Conservation (phyloP, 768 basidiomycete species). For the Exidia glandulosa region DNA sequence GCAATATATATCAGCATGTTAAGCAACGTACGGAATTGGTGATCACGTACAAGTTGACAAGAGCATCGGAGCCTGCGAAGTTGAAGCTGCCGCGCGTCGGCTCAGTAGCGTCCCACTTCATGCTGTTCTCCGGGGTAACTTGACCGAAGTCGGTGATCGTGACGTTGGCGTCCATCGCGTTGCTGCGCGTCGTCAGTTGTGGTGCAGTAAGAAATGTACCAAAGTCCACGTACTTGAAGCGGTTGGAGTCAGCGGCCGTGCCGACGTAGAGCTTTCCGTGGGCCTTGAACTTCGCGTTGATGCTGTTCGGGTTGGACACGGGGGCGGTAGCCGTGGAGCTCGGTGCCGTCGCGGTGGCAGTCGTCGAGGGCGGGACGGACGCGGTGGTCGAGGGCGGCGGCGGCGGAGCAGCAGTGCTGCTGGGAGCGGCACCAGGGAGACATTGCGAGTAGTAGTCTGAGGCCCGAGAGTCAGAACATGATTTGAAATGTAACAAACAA, state of each 20-base stretch:
- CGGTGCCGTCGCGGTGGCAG: conserved; percentile 19
- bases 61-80: conserved; percentile 8
- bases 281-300: not conserved
- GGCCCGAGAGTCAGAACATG: too few species aligned
- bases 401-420: too few species aligned
- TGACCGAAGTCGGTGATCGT: conserved; percentile 7
- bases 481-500: too few species aligned
- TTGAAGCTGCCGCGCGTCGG: conserved; percentile 6
- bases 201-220: not conserved
- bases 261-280: conserved; percentile 3
- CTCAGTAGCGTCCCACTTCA: conserved; percentile 5
- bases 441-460: conserved; percentile 22
- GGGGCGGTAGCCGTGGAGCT: not conserved
- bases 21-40: too few species aligned
- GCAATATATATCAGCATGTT: too few species aligned
- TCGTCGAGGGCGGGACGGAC: conserved; percentile 19
- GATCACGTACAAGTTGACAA: too few species aligned
- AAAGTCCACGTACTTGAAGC: not conserved
- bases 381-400: too few species aligned
- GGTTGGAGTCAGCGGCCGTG: conserved; percentile 2
- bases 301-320: not conserved
- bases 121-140: conserved; percentile 9
- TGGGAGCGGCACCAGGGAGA: conserved; percentile 17
- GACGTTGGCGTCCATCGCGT: conserved; percentile 5
- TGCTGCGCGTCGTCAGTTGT: not conserved